These are phyloP conservation scores for Gastrolobium villosum DNA, from an alignment of 306 rosid species.

Conservation along the genomic window DNA sequence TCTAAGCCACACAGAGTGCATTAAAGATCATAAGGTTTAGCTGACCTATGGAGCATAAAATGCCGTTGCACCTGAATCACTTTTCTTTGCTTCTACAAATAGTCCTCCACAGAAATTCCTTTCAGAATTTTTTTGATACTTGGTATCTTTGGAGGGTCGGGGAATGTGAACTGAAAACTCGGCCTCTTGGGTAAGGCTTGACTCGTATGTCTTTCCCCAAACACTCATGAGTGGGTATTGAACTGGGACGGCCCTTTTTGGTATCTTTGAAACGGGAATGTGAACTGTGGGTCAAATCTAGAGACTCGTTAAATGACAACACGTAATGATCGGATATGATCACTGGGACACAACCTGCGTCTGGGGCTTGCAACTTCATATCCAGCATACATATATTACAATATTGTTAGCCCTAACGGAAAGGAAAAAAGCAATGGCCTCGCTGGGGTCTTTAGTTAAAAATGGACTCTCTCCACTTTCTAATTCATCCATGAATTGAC, in stretches of 20 bases:
- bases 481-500: constrained; percentile 46
- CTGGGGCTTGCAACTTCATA: too few species aligned
- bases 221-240: too few species aligned
- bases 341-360: constrained; percentile 59
- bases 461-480: constrained; percentile 43
- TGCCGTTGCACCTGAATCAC: constrained; percentile 56
- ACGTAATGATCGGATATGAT: constrained; percentile 55
- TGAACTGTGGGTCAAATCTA: constrained; percentile 58
- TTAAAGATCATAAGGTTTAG: constrained; percentile 55
- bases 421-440: constrained; percentile 36
- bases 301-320: constrained; percentile 64
- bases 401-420: constrained; percentile 33
- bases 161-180: too few species aligned
- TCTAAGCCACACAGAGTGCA: constrained; percentile 69
- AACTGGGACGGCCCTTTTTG: too few species aligned
- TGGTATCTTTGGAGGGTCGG: too few species aligned
- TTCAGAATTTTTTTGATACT: constrained; percentile 49
- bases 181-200: too few species aligned
- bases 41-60: constrained; percentile 59
- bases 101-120: constrained; percentile 49
- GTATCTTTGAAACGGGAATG: constrained; percentile 50
- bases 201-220: too few species aligned
- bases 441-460: constrained; percentile 23
- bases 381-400: constrained; percentile 14
- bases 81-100: constrained; percentile 47